phyloP scores from a whole-genome alignment of 148 eudicot genomes.

The Chenopodium suecicum region DNA sequence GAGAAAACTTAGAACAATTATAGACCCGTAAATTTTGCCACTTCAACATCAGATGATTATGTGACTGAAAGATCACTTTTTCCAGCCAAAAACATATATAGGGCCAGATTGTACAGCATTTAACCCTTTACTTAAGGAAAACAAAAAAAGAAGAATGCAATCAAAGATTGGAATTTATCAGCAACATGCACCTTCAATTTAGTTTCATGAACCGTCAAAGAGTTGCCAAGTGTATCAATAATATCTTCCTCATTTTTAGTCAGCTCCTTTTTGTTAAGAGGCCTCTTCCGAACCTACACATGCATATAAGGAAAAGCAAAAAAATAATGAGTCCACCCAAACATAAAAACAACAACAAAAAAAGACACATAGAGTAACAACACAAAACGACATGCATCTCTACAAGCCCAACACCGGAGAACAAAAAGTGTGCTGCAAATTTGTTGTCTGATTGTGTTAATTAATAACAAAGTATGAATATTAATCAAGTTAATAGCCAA shows the following conservation, averaged over 20 bases:
- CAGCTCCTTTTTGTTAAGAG: constrained; percentile 87
- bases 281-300: constrained; percentile 92
- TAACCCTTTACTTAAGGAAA: neutral
- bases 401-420: neutral
- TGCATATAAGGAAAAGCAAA: neutral
- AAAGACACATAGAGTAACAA: no score
- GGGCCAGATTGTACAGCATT: no score
- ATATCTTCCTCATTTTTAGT: constrained; percentile 95
- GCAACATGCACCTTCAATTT: constrained; percentile 68
- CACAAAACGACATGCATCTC: neutral
- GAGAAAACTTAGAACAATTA: no score
- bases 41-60: no score
- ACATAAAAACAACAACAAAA: no score
- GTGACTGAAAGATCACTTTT: no score
- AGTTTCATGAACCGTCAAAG: constrained; percentile 84
- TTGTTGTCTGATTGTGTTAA: neutral
- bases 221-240: constrained; percentile 60
- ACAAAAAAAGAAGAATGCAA: neutral
- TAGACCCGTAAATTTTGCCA: no score
- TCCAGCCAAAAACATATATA: no score
- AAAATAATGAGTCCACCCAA: no score
- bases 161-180: neutral
- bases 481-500: neutral
- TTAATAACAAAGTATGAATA: no score
- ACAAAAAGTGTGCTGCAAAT: neutral